Percentiles rank a stretch among this genome's conserved stretches.
Evolutionary conservation across 2,329 filamentous ascomycete genomes (phyloP).

Genomic region (Cercospora brassicicola): DNA sequence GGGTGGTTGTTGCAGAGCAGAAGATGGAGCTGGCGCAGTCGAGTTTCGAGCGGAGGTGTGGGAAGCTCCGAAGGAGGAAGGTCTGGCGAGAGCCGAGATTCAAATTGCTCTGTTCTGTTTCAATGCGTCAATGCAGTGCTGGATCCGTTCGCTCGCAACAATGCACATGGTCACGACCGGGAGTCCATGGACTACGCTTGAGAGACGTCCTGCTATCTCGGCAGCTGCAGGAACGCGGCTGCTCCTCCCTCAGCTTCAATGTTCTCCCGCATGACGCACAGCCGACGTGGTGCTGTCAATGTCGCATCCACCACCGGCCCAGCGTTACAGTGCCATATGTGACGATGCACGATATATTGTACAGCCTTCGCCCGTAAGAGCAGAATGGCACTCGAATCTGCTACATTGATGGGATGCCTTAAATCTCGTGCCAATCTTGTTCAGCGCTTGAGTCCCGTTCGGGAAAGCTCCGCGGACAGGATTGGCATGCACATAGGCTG

Average conservation of each 20-base stretch:
- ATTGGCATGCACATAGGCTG: neutral
- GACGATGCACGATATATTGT: neutral
- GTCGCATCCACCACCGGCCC: neutral
- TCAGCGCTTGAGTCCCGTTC: neutral
- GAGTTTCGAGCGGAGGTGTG: conserved; percentile 4
- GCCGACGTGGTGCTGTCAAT: neutral
- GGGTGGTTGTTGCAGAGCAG: neutral
- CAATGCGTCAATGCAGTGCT: neutral
- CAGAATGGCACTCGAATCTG: neutral
- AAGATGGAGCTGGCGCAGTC: neutral
- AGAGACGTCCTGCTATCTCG: neutral
- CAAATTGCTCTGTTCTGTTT: neutral
- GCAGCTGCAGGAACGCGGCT: neutral
- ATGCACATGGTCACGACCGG: neutral
- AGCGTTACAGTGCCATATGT: neutral
- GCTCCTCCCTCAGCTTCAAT: neutral
- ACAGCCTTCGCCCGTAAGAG: neutral
- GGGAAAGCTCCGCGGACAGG: neutral
- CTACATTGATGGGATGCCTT: neutral
- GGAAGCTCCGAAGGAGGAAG: neutral
- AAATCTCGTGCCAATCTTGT: neutral
- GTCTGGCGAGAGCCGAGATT: neutral
- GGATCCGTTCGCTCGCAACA: neutral
- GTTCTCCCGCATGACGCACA: neutral
- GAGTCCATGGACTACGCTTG: neutral